Evolutionary conservation across 768 basidiomycete genomes (phyloP).

Genomic region (Leccinum subgranulosum): DNA sequence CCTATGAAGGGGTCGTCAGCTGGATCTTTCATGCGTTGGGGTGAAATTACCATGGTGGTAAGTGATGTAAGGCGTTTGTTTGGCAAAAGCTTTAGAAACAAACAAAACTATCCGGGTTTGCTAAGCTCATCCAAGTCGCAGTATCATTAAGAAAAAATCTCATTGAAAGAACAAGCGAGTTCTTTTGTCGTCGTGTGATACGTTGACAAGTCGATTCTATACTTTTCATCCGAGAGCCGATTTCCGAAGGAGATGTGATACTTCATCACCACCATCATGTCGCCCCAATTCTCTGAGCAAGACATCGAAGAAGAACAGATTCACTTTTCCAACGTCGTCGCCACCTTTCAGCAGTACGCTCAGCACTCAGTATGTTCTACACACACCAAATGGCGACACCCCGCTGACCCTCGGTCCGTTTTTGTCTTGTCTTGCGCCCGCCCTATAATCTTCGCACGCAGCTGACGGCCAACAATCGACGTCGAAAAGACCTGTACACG

Average conservation of each 20-base stretch:
- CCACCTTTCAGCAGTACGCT: constrained; percentile 73
- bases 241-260: background rate
- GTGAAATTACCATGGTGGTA: constrained; percentile 12
- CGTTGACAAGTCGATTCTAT: too few species aligned
- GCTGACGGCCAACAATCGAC: constrained; percentile 59
- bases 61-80: constrained; percentile 14
- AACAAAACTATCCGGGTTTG: constrained; percentile 10
- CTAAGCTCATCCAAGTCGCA: too few species aligned
- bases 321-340: constrained; percentile 74
- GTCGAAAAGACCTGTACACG: constrained; percentile 74
- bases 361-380: constrained; percentile 49
- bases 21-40: background rate
- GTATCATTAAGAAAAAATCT: too few species aligned
- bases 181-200: too few species aligned
- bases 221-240: background rate
- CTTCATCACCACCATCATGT: constrained; percentile 17
- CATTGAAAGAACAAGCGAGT: too few species aligned
- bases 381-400: background rate
- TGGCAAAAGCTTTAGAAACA: constrained; percentile 25
- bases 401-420: background rate
- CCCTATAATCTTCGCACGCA: constrained; percentile 28
- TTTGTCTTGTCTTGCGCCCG: background rate
- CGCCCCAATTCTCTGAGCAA: constrained; percentile 27
- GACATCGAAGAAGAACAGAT: constrained; percentile 55
- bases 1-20: constrained; percentile 41